Evolutionary conservation across 768 basidiomycete species (phyloP).

Genomic region (Boletus vermiculosoides): DNA sequence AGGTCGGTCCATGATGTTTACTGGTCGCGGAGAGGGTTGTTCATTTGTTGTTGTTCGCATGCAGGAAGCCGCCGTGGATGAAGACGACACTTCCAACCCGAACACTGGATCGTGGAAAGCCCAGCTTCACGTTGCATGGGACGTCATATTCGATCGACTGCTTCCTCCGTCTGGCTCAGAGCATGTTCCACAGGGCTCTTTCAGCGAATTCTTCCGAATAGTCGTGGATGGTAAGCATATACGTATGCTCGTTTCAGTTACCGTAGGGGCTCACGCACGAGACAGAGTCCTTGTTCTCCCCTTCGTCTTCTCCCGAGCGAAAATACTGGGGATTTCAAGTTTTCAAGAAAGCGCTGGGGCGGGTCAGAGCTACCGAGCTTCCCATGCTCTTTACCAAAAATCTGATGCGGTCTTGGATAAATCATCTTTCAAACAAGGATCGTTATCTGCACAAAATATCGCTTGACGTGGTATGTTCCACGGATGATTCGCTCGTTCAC

Average conservation of each 20-base stretch:
- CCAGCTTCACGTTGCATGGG: constrained; percentile 91
- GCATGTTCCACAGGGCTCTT: constrained; percentile 50
- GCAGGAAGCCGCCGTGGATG: constrained; percentile 59
- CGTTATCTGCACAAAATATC: constrained; percentile 90
- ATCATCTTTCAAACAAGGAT: constrained; percentile 86
- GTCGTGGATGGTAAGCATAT: constrained; percentile 82
- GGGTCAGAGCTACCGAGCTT: constrained; percentile 61
- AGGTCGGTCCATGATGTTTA: constrained; percentile 46
- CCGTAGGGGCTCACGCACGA: not conserved
- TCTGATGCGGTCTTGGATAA: constrained; percentile 96
- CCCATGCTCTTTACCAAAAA: constrained; percentile 92
- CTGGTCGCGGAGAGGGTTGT: not conserved
- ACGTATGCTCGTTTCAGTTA: not conserved
- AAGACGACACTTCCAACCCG: constrained; percentile 51
- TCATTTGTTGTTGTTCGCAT: constrained; percentile 4
- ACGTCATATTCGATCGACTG: constrained; percentile 72
- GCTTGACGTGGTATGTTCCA: constrained; percentile 63
- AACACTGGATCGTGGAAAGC: constrained; percentile 76
- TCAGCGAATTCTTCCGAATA: constrained; percentile 88
- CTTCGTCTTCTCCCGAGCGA: constrained; percentile 79
- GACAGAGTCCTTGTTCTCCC: constrained; percentile 82
- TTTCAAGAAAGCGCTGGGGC: constrained; percentile 75
- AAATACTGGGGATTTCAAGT: constrained; percentile 98
- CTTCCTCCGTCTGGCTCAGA: constrained; percentile 48
- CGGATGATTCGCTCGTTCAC: not conserved